Evolutionary conservation across 805 yeast genomes (phyloP), one percentile per base, ranked within the genome.

Genomic region (Nakazawaea pomicola): DNA sequence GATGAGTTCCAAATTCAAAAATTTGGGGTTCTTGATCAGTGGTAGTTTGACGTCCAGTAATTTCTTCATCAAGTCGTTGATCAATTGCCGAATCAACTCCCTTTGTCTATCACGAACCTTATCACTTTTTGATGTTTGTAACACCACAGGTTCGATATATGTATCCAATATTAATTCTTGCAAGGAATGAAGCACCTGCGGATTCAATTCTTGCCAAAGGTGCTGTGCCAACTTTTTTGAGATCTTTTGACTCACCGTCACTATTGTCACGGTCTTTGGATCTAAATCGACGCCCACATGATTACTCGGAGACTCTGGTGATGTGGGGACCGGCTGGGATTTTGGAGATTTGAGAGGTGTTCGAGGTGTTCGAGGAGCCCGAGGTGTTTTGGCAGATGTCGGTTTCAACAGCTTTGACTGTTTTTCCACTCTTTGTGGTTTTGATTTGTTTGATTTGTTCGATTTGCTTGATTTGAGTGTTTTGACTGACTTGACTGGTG

Each of bases 71-170:
- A 41, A 20, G 31, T 36, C 30, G 6, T 11, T 14, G n/a, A 41
- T 34, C 20, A 36, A 32, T 20, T 41, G 27, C n/a, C 27, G 27
- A 11, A 41, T 12, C 30, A 41, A 36, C 12, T 28, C 28, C 19
- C 45, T 24, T n/a, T 36, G 28, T 20, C 45, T 15, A 6, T 32
- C 40, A 20, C 45, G 28, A 6, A 41, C 41, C 29, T 33, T 41
- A 12, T 41, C 38, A 28, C 25, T 31, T 21, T 36, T 36, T 3
- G 37, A 21, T 18, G 38, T 36, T 8, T 31, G 18, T 14, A 36
- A 14, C 18, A 41, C 41, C 11, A 31, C 36, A 4, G 45, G 45
- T 20, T 41, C 45, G 7, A 41, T 28, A 28, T 36, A 36, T 7
- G 28, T 8, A 16, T 36, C 28, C 10, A 41, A 21, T 8, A 41